A percentile compares a stretch with the other conserved stretches of the same genome.
Evolutionary conservation across 2,329 filamentous ascomycete species (phyloP).

Genomic region (Tolypocladium ophioglossoides): DNA sequence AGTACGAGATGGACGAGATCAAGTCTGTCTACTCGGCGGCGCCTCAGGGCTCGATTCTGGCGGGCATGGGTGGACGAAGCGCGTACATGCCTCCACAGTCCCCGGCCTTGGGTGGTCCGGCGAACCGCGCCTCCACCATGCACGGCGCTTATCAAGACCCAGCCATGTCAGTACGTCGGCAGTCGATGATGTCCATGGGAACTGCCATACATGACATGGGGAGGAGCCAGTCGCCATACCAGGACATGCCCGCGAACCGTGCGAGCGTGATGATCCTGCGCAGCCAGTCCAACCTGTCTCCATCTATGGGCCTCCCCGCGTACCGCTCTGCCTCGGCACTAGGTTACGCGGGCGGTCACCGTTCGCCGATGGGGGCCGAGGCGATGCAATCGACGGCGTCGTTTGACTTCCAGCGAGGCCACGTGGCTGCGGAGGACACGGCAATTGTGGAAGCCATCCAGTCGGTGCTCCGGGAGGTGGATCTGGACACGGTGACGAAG

Average conservation of each 20-base stretch:
- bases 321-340: constrained; percentile 34
- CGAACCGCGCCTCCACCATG: constrained; percentile 33
- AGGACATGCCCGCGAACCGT: constrained; percentile 39
- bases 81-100: constrained; percentile 77
- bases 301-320: constrained; percentile 23
- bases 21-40: constrained; percentile 92
- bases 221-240: constrained; percentile 46
- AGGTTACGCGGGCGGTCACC: constrained; percentile 35
- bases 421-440: constrained; percentile 62
- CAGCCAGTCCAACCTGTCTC: constrained; percentile 35
- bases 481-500: constrained; percentile 95
- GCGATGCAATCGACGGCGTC: constrained; percentile 39
- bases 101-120: constrained; percentile 58
- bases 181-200: constrained; percentile 62
- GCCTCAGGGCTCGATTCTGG: constrained; percentile 76
- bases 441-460: constrained; percentile 80
- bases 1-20: constrained; percentile 97
- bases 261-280: constrained; percentile 54
- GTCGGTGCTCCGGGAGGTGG: constrained; percentile 72
- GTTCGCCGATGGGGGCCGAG: constrained; percentile 32
- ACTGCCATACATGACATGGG: constrained; percentile 32
- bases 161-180: constrained; percentile 46
- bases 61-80: constrained; percentile 64
- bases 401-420: constrained; percentile 51
- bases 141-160: constrained; percentile 37